A percentile compares a stretch with the other conserved stretches of the same genome.
Evolutionary conservation across 768 basidiomycete species (phyloP).

Genomic region (Boletellus ananas): DNA sequence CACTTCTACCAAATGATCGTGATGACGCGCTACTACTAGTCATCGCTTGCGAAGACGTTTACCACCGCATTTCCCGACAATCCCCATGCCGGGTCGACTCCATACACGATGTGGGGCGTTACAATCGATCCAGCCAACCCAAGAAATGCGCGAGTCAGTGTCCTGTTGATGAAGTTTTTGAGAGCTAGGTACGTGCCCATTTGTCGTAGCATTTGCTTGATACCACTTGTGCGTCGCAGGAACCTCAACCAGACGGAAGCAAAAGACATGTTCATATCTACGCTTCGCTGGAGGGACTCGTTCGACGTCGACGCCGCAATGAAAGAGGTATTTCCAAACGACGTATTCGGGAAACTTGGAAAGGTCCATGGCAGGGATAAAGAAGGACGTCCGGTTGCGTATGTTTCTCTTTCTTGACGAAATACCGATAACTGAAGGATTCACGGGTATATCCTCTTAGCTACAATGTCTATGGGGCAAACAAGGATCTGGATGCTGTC

Average conservation of each 20-base stretch:
- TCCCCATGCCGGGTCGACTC: slow-evolving; percentile 43
- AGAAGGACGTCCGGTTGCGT: slow-evolving; percentile 66
- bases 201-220: neutral
- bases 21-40: slow-evolving; percentile 17
- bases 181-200: slow-evolving; percentile 55
- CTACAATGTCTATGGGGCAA: slow-evolving; percentile 78
- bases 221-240: slow-evolving; percentile 30
- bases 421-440: neutral
- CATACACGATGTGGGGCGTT: slow-evolving; percentile 70
- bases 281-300: slow-evolving; percentile 66
- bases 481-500: slow-evolving; percentile 60
- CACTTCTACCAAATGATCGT: neutral
- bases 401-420: slow-evolving; percentile 21
- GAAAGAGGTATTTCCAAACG: slow-evolving; percentile 58
- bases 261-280: slow-evolving; percentile 61
- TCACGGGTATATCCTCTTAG: slow-evolving; percentile 31
- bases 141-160: slow-evolving; percentile 61
- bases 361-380: slow-evolving; percentile 69
- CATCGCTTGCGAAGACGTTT: slow-evolving; percentile 50
- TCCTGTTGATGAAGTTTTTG: slow-evolving; percentile 78
- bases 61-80: slow-evolving; percentile 59
- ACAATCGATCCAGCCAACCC: slow-evolving; percentile 55
- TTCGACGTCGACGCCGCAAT: slow-evolving; percentile 59
- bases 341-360: slow-evolving; percentile 62
- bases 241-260: slow-evolving; percentile 53